Conservation (phyloP, 352 stramenopile genomes). For the Globisporangium solare region DNA sequence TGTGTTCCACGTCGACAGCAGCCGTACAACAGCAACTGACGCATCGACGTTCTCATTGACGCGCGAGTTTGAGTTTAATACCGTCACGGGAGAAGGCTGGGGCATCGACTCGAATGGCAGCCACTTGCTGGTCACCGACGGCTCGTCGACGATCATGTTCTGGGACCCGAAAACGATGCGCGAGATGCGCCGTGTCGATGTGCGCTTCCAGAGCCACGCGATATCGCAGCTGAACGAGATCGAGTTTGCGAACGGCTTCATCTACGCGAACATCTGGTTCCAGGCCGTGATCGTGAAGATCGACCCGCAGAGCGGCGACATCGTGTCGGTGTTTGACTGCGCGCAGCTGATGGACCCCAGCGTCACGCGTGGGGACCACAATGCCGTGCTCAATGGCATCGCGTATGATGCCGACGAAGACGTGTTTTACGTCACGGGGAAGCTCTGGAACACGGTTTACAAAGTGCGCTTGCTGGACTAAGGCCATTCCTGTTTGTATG, state of each 20-base stretch:
- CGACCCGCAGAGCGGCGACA: conserved; percentile 74
- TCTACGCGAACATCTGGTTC: conserved; percentile 96
- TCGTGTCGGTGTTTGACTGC: conserved; percentile 89
- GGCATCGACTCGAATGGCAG: conserved; percentile 85
- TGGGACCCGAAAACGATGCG: conserved; percentile 84
- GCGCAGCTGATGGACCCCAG: conserved; percentile 47
- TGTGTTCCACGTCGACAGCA: conserved; percentile 56
- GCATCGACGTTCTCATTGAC: conserved; percentile 25
- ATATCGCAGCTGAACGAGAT: conserved; percentile 91
- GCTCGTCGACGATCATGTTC: conserved; percentile 87
- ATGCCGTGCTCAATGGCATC: conserved; percentile 92
- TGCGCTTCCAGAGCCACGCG: conserved; percentile 37
- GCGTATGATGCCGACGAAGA: conserved; percentile 87
- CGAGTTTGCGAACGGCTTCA: conserved; percentile 88
- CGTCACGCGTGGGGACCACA: conserved; percentile 43
- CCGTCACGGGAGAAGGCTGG: conserved; percentile 87
- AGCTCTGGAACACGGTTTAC: conserved; percentile 90
- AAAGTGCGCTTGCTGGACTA: conserved; percentile 65
- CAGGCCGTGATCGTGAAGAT: conserved; percentile 91
- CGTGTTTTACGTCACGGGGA: conserved; percentile 92
- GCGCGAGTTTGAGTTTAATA: conserved; percentile 72
- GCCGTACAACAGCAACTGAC: conserved; percentile 14
- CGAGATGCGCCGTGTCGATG: conserved; percentile 65
- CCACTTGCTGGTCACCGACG: conserved; percentile 84
- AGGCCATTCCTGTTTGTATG: too few relatives aligned